Evolutionary conservation across 345 rosid species (phyloP), one percentile per base, ranked within the genome.

Genomic region (Eutrema heterophyllum): DNA sequence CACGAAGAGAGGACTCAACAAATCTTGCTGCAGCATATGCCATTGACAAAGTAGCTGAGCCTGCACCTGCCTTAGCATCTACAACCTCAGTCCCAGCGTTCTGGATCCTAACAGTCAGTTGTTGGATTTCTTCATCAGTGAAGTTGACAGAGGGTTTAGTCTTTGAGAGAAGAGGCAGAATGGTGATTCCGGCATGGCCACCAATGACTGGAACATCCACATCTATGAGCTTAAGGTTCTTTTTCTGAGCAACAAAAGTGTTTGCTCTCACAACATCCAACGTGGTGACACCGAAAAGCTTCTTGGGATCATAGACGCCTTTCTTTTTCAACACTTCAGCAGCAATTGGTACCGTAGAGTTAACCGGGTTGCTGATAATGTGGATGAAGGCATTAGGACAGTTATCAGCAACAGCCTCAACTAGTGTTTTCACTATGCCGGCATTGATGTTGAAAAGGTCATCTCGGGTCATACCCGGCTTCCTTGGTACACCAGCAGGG

Each of bases 21-120:
- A 95, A 92, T 84, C 98, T 86, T 11, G 98, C 99, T 6, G 96
- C 96, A 12, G 96, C 98, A 77, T 95, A 92, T 5, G 98, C 99
- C 98, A 95, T 95, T 6, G 99, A 92, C 63, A 95, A 79, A 13
- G 98, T 95, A 33, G 99, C 97, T 45, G 98, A 95, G 40, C 99
- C 99, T 12, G 96, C 94, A 73, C 99, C 97, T 0, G 93, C 99
- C 83, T 92, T 95, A 1, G 97, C 98, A 81, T 95, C 98, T 73
- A 92, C 97, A 26, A 95, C 97, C 83, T 92, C 98, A 3, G 96
- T 92, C 18, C 97, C 98, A 2, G 91, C 98, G 76, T 90, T 90
- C 81, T 92, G 98, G 77, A 92, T 95, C 85, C 94, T 86, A 35
- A 83, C 90, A 24, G 94, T 95, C 13, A 95, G 85, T 41, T 87